Base-by-base conservation (phyloP, 352 stramenopile genomes). In the Phytophthora gonapodyides region DNA sequence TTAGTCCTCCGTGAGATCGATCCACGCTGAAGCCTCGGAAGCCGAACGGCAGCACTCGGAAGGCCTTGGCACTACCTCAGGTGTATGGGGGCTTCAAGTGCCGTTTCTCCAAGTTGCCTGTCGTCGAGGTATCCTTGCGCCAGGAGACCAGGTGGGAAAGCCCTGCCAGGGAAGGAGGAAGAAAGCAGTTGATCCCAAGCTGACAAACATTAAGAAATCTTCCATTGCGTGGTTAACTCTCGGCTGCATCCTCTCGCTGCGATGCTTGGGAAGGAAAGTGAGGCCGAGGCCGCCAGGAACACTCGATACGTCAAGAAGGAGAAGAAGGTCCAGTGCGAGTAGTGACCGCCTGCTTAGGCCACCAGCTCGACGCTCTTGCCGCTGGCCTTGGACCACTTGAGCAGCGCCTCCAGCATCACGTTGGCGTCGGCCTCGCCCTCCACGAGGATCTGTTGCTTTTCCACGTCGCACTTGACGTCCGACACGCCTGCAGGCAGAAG, bases 301-400 rank as follows among this genome's bases (percentile, higher is more conserved):
- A 52, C 45, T 59, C 35, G 47, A 64, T 35, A 61, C 37, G 53
- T 43, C 34, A 67, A 43, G 34, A 21, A 30, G 49, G 53, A 49
- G 13, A 30, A 57, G 50, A 30, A 57, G 50, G 31, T 47, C 19
- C 43, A 45, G 12, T 10, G 16, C 33, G 8, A 41, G 21, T 27
- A 12, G 16, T 17, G 27, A 1, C 21, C 47, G 13, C n/a, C 13
- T 0, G 24, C 27, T 77, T 86, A 91, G 13, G 81, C 79, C 60
- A 73, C 83, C 59, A 93, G 75, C 59, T 80, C 87, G 50, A 96
- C 87, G 69, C 77, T 88, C 80, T 96, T 96, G 72, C 82, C 82
- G 68, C 85, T 94, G 55, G 81, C 84, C 74, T 91, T 81, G 67
- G 83, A 94, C 89, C 89, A 97, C 73, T 95, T 95, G 54, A 92